Conservation (phyloP, 2,329 filamentous ascomycete genomes). For the Zarea fungicola region DNA sequence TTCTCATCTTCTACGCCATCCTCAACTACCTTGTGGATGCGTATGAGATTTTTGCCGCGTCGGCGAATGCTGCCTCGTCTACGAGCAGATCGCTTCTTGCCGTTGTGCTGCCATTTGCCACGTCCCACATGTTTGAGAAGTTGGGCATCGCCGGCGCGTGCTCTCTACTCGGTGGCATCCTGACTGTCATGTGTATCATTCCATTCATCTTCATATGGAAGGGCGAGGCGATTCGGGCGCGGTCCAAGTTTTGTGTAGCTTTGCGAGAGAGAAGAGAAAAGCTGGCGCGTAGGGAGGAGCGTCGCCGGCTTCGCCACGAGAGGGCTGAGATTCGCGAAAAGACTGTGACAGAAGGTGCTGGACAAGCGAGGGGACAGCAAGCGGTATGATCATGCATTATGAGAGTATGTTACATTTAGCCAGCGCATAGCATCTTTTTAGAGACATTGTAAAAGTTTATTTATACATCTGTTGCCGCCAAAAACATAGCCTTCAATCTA, state of each 20-base stretch:
- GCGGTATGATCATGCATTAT: too few species aligned
- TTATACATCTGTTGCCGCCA: slow-evolving; percentile 5
- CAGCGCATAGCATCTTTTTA: too few species aligned
- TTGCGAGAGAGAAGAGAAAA: slow-evolving; percentile 47
- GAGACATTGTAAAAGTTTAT: neutral
- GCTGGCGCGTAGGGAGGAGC: slow-evolving; percentile 35
- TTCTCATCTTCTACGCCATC: slow-evolving; percentile 59
- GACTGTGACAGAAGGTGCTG: slow-evolving; percentile 9
- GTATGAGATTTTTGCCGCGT: slow-evolving; percentile 63
- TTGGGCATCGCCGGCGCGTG: slow-evolving; percentile 47
- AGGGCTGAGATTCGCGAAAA: slow-evolving; percentile 20
- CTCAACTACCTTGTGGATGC: slow-evolving; percentile 62
- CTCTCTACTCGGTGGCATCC: slow-evolving; percentile 46
- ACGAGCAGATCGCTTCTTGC: slow-evolving; percentile 92
- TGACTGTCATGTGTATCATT: slow-evolving; percentile 44
- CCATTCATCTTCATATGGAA: slow-evolving; percentile 52
- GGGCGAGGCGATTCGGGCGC: slow-evolving; percentile 48
- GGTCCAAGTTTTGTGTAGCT: slow-evolving; percentile 58
- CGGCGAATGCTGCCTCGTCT: slow-evolving; percentile 78
- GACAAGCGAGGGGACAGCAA: neutral
- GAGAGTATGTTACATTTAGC: too few species aligned
- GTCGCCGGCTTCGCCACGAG: slow-evolving; percentile 27
- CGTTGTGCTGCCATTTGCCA: slow-evolving; percentile 59
- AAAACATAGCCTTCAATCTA: neutral
- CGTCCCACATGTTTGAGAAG: slow-evolving; percentile 42